Base-by-base conservation (phyloP, 768 basidiomycete genomes). In the Coprinopsis sp. region DNA sequence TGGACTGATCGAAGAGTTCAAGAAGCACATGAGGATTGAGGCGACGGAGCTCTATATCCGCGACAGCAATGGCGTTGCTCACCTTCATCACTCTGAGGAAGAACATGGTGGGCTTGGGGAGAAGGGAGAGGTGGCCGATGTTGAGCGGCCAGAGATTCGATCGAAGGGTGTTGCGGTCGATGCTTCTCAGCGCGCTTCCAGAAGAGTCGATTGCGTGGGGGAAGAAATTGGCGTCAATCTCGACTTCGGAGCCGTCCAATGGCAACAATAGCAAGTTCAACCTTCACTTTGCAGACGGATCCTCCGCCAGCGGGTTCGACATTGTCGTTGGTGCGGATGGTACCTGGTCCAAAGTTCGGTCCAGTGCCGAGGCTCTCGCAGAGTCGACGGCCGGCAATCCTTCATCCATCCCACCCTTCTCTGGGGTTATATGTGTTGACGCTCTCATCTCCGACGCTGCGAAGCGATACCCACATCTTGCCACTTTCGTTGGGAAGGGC, bases 321-420 rank as follows among this genome's bases (percentile, higher is more conserved):
- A 50, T 63, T 25, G 48, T 63, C 10, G 49, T 63, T 6, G 61
- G 61, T 25, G 61, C 61, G 16, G 61, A 61, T 29, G 71, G 73
- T 6, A 60, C 71, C 3, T 69, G 68, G 64, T 70, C 68, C 13
- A 60, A 59, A 46, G 57, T 67, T 6, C 34, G 34, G 12, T 18
- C 8, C 29, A 8, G 8, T 8, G n/a, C 29, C 29, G 29, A 31
- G 8, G n/a, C 29, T 18, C 12, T 18, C 34, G 12, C 19, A 7
- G 12, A 18, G 12, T 8, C 6, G 12, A 13, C 34, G 7, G 19
- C 7, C 34, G 19, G 7, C 7, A 18, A 8, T 18, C 12, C 7
- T 18, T n/a, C n/a, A n/a, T 8, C 7, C 8, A 37, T 13, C 7
- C 68, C 71, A 4, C 38, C 52, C 27, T 73, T 68, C 53, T 58